Base-by-base conservation (phyloP, 2,329 filamentous ascomycete genomes). In the Lecanicillium sp. region DNA sequence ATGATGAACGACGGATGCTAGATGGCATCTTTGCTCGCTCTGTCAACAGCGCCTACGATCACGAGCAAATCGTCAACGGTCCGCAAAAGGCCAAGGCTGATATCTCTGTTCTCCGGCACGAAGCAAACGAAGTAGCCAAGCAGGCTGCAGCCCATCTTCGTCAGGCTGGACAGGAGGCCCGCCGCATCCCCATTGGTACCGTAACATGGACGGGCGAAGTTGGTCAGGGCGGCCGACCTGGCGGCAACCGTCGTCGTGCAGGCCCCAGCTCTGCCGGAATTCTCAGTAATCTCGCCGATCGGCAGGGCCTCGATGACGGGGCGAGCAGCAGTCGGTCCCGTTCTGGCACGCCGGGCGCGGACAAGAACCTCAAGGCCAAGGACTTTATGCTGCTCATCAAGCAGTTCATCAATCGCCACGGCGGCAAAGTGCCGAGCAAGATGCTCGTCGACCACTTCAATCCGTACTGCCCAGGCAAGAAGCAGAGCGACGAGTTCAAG, bases 121-220 rank as follows among this genome's bases (percentile, higher is more conserved):
- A 96, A 66, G 91, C 91, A 1, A 84, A 85, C 58, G 79, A 81
- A 30, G 81, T 94, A 3, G 90, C 90, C 3, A 80, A 84, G 0
- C 74, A 86, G 59, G 90, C 91, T 2, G 88, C 88, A 1, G 78
- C 78, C 19, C 84, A 88, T 54, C 78, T 97, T 2, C 80, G 83
- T 24, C 80, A 80, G 51, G 83, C 89, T 9, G 83, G 80, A 35
- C 80, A 90, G 59, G 76, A 84, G 24, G 89, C 90, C 3, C 77
- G 81, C 10, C 76, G 73, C 8, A 73, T 91, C 1, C 87, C 87
- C 0, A 83, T 89, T 26, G 91, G 91, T 7, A 89, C 87, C 0
- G 87, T 93, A 8, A 96, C 91, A 1, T 97, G 91, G 91, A 97
- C 91, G 0, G 91, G 93, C 2, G 81, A 86, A 56, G 81, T 86